Percentiles rank a stretch among this genome's conserved stretches.
Evolutionary conservation across 345 rosid species (phyloP).

Genomic region (Clarkia xantiana): DNA sequence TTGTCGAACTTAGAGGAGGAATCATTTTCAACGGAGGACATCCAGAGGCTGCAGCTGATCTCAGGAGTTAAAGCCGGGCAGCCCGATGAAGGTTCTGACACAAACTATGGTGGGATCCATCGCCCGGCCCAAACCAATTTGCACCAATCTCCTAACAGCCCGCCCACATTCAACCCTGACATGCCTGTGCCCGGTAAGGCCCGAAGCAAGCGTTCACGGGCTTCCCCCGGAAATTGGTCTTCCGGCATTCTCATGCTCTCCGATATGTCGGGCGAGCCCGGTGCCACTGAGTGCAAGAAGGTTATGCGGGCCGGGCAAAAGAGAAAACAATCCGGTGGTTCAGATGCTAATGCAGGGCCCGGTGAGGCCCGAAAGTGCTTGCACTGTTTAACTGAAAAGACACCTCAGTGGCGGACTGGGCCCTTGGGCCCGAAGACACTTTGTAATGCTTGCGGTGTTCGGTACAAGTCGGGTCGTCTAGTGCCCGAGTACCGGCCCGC

Average conservation of each 20-base stretch:
- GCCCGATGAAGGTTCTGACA: conserved; percentile 31
- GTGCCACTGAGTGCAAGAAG: conserved; percentile 18
- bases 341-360: neutral
- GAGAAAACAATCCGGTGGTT: conserved; percentile 23
- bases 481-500: conserved; percentile 75
- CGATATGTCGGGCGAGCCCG: conserved; percentile 3
- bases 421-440: conserved; percentile 71
- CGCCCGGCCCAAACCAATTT: conserved; percentile 3
- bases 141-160: conserved; percentile 7
- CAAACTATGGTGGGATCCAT: conserved; percentile 19
- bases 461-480: conserved; percentile 61
- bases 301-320: conserved; percentile 13
- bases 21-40: conserved; percentile 78
- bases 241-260: conserved; percentile 51
- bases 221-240: conserved; percentile 67
- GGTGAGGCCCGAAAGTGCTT: conserved; percentile 38
- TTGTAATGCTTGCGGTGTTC: conserved; percentile 82
- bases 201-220: conserved; percentile 83
- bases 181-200: conserved; percentile 78
- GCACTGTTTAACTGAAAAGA: conserved; percentile 63
- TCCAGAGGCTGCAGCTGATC: conserved; percentile 60
- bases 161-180: conserved; percentile 33
- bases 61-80: conserved; percentile 46
- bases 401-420: conserved; percentile 76
- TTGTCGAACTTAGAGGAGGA: conserved; percentile 80